Evolutionary conservation across 768 basidiomycete genomes (phyloP), one percentile per base, ranked within the genome.

Genomic region (Leccinum uliginosum): DNA sequence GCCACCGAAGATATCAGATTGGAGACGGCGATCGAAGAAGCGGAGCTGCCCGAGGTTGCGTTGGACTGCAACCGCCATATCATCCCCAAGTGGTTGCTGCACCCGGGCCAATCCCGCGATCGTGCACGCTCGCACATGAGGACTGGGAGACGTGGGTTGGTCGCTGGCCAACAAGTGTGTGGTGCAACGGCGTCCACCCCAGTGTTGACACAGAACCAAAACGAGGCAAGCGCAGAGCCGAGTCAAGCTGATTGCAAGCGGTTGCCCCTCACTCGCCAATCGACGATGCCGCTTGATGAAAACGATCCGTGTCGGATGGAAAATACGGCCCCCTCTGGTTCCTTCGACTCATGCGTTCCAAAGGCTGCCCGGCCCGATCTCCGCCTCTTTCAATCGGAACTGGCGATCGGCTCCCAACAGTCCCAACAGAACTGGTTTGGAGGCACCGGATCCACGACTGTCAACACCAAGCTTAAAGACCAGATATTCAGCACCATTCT

Each of bases 11-110:
- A 67, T 23, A 66, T 54, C 6, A 58, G 69, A 26, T 79, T 73
- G 21, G 84, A 85, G 62, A 80, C 77, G 11, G 71, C 73, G 35
- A 56, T 67, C 2, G 84, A 82, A 52, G 88, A 87, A 63, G 83
- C 89, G 17, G 96, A 98, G 72, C 79, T 98, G 65, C 97, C 97
- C 1, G 96, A 98, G 72, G 97, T 99, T 14, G 85, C 84, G 7
- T 79, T 99, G 49, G 94, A 95, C 64, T 85, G 85, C 60, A 90
- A 99, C 70, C 82, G 89, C n/a, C 97, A 99, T 72, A 97, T 99
- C 58, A 86, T 99, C 49, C 96, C 97, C 4, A 85, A 93, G 60
- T 97, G 93, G 90, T 76, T 98, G 74, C 78, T 97, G 46, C 78
- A 79, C 30, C 78, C 76, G 15, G 71, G 72, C 53, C 61, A 59